Evolutionary conservation across 768 basidiomycete species (phyloP).

Genomic region (Porphyrellus cyaneotinctus): DNA sequence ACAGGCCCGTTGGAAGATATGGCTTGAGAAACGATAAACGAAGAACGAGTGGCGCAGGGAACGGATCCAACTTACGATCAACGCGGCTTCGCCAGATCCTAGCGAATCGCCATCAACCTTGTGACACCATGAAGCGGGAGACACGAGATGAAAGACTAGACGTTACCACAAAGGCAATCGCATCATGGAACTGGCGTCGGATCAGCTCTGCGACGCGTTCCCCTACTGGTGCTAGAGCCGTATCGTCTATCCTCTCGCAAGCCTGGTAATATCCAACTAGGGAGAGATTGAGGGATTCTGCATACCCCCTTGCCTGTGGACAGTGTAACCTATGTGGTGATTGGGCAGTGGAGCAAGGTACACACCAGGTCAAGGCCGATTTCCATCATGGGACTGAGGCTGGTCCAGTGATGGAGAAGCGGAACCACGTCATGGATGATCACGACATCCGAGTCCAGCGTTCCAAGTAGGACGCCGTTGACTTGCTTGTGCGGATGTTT

Average conservation of each 20-base stretch:
- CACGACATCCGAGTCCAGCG: constrained; percentile 36
- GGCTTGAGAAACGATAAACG: constrained; percentile 38
- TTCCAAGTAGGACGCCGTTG: constrained; percentile 75
- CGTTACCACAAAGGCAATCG: constrained; percentile 69
- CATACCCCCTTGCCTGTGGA: constrained; percentile 55
- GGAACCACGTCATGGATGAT: constrained; percentile 65
- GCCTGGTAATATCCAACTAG: constrained; percentile 79
- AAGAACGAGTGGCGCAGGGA: neutral
- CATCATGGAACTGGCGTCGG: constrained; percentile 48
- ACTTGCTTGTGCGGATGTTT: constrained; percentile 74
- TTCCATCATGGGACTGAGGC: constrained; percentile 82
- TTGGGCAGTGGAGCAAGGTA: constrained; percentile 2
- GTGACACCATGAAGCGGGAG: constrained; percentile 6
- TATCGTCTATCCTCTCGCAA: constrained; percentile 58
- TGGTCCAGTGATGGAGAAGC: constrained; percentile 82
- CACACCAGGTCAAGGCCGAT: constrained; percentile 74
- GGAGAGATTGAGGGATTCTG: constrained; percentile 46
- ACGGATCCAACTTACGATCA: constrained; percentile 47
- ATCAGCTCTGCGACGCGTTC: constrained; percentile 60
- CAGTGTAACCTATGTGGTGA: neutral
- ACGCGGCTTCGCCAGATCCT: constrained; percentile 46
- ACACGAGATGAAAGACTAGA: neutral
- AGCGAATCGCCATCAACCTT: constrained; percentile 63
- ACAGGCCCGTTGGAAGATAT: constrained; percentile 41
- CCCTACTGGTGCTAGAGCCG: constrained; percentile 58